Evolutionary conservation across 2,329 filamentous ascomycete genomes (phyloP).

Genomic region (Aspergillus caelatus): DNA sequence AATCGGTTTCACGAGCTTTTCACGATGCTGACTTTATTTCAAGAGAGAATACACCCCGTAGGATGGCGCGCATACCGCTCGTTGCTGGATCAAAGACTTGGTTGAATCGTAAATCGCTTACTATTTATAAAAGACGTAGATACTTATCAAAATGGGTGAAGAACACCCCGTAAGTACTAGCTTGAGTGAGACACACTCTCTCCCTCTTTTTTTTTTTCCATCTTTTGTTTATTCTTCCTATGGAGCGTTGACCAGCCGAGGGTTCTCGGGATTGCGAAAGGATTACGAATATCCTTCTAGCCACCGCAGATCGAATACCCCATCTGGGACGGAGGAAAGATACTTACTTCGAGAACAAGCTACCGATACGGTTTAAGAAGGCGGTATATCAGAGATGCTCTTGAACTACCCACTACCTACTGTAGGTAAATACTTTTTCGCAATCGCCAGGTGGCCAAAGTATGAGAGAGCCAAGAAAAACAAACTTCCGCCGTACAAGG

Average conservation of each 20-base stretch:
- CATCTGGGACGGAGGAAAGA: not conserved
- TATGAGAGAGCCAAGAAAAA: not conserved
- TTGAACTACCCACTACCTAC: not conserved
- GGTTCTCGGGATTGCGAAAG: not conserved
- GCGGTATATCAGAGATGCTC: not conserved
- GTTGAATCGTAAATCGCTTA: too few species aligned
- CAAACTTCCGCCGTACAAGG: not conserved
- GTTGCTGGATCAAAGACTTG: too few species aligned
- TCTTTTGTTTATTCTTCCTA: not conserved
- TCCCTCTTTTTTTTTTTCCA: not conserved
- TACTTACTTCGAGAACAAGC: too few species aligned
- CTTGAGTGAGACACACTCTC: not conserved
- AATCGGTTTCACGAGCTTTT: not conserved
- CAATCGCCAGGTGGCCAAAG: not conserved
- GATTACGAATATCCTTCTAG: not conserved
- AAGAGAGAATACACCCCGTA: not conserved
- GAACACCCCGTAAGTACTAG: not conserved
- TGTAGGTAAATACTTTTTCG: not conserved
- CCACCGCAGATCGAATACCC: not conserved
- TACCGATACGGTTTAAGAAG: not conserved
- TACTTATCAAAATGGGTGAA: too few species aligned
- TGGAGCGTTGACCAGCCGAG: not conserved
- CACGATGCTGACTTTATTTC: not conserved
- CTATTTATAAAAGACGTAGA: too few species aligned
- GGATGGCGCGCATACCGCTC: not conserved